phyloP scores from a whole-genome alignment of 257 asterid genomes.

The Gentiana macrophylla region DNA sequence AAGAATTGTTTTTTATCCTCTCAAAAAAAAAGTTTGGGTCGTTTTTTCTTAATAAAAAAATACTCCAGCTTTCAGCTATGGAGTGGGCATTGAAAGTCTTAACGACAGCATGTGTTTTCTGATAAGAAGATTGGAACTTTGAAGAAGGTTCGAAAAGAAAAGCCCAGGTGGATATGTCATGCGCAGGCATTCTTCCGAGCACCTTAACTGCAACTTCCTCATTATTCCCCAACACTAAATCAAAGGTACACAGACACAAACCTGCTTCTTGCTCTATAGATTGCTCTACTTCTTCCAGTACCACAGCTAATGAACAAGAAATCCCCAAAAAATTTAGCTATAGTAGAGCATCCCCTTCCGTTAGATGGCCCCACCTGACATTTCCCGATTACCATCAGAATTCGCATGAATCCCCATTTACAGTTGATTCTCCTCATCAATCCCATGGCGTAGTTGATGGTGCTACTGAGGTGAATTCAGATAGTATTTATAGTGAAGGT shows the following conservation, averaged over 20 bases:
- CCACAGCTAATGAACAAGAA: constrained; percentile 33
- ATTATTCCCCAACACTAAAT: constrained; percentile 23
- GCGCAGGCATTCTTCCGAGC: constrained; percentile 37
- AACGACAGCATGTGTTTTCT: not conserved
- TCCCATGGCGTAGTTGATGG: constrained; percentile 9
- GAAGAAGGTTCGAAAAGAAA: not conserved
- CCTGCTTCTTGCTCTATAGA: constrained; percentile 26
- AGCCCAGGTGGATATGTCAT: constrained; percentile 27
- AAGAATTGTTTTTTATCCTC: no score
- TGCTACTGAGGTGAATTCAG: constrained; percentile 13
- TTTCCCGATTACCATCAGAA: constrained; percentile 26
- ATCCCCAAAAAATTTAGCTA: constrained; percentile 50
- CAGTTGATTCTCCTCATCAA: constrained; percentile 9
- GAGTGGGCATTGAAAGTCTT: no score
- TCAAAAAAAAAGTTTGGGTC: no score
- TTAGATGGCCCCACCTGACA: constrained; percentile 92
- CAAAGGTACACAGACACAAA: constrained; percentile 24
- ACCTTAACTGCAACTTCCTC: constrained; percentile 32
- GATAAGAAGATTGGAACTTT: not conserved
- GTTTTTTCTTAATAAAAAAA: no score
- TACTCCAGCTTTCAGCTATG: no score
- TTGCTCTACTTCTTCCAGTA: constrained; percentile 43
- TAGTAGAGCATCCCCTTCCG: constrained; percentile 78
- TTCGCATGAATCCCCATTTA: constrained; percentile 15
- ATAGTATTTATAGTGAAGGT: constrained; percentile 7